A percentile compares a stretch with the other conserved stretches of the same genome.
Evolutionary conservation across 1,284 basidiomycete genomes (phyloP).

Genomic region (Trichosporon sp.): DNA sequence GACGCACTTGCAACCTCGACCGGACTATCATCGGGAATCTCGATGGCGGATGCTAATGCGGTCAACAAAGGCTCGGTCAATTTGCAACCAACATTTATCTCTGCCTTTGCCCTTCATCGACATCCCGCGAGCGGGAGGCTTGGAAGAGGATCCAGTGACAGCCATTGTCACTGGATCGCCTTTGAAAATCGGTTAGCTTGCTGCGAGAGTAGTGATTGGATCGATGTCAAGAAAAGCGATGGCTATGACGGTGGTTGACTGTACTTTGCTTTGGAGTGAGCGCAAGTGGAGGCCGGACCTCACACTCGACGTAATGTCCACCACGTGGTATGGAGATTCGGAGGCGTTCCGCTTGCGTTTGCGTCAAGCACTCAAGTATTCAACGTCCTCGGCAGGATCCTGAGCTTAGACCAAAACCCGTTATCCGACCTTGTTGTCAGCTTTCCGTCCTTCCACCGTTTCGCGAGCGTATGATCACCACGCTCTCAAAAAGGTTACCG

Average conservation of each 20-base stretch:
- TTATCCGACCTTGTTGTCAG: constrained; percentile 9
- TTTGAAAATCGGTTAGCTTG: no score
- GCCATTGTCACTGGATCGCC: constrained; percentile 14
- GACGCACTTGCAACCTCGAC: constrained; percentile 27
- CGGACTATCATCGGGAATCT: constrained; percentile 27
- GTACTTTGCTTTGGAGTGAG: neutral
- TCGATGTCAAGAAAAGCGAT: neutral
- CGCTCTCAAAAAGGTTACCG: constrained; percentile 22
- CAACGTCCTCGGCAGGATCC: neutral
- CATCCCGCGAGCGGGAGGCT: neutral
- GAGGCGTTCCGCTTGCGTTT: constrained; percentile 12
- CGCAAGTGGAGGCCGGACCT: constrained; percentile 6
- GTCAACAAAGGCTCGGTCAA: constrained; percentile 21
- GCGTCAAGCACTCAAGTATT: constrained; percentile 5
- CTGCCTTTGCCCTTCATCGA: constrained; percentile 14
- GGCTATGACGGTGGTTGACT: constrained; percentile 17
- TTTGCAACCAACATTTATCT: constrained; percentile 18
- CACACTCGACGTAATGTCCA: neutral
- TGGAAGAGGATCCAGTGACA: constrained; percentile 17
- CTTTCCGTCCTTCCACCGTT: neutral
- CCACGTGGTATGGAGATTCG: constrained; percentile 10
- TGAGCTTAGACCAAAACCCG: neutral
- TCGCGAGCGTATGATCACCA: constrained; percentile 22
- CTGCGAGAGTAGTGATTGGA: neutral
- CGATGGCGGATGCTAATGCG: constrained; percentile 25